Evolutionary conservation across 495 filamentous ascomycete species (phyloP), one percentile per base, ranked within the genome.

Genomic region (Podospora bellae-mahoneyi): DNA sequence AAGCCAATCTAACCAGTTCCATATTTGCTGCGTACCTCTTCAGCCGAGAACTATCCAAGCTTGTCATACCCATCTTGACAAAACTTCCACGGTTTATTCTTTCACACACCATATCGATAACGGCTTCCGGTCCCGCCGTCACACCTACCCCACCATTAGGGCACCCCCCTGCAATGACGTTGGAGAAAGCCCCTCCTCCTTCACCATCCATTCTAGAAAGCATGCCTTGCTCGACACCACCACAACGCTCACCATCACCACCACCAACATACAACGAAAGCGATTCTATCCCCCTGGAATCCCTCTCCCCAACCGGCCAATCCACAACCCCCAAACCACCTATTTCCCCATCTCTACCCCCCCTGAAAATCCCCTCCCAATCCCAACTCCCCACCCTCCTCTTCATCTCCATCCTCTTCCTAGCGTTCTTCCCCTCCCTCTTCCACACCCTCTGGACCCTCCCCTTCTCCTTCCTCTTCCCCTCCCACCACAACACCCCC

Each of bases 371-470:
- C 15, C 69, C 71, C 19, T 19, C 28, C 19, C 23, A 18, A 20
- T 61, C 59, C 27, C 32, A 28, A 28, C 28, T 26, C n/a, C 32
- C 28, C 28, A 84, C 78, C 57, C 61, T 88, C n/a, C 68, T 84
- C 60, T 72, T 88, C 19, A 71, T 87, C 63, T 18, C 74, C 56
- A 65, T 85, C 53, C 79, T 89, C 61, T 74, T 86, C 23, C 57
- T 88, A 64, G 74, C 80, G 67, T 83, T 89, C 76, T 86, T 89
- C 75, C 85, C 85, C 6, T 64, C 63, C n/a, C 48, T 80, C 55
- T 89, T 89, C 71, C 80, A 87, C 71, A 73, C 75, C 66, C 63
- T 88, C 64, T 81, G 71, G 71, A 75, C 77, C 4, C 71, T 83
- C 64, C 80, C 85, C 20, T 71, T 69, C 58, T 69, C 70, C 60